Percentiles rank a stretch among this genome's conserved stretches.
Evolutionary conservation across 495 filamentous ascomycete species (phyloP).

Genomic region (Oidiodendron maius): DNA sequence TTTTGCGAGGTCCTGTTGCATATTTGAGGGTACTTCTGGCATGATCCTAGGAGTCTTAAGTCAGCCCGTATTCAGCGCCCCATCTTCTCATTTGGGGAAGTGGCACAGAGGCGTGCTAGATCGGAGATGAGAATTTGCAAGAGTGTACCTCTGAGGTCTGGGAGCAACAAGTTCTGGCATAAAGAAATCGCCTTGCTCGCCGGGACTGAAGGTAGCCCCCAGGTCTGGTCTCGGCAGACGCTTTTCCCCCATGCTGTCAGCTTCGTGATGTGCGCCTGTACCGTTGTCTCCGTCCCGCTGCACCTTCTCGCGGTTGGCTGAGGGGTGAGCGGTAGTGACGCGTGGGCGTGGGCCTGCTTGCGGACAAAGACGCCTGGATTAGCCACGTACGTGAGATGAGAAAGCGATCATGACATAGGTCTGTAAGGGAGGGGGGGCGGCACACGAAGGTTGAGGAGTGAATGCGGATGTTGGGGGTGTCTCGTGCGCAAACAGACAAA

Average conservation of each 20-base stretch:
- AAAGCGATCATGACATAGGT: background rate
- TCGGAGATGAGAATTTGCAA: too few species aligned
- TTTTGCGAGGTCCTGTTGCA: constrained; percentile 85
- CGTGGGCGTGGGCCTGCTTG: background rate
- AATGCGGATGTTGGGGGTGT: too few species aligned
- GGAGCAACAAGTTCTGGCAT: constrained; percentile 72
- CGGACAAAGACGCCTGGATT: background rate
- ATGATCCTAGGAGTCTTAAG: constrained; percentile 40
- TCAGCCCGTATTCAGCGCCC: background rate
- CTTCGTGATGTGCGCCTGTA: background rate
- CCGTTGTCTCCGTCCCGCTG: too few species aligned
- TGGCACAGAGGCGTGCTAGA: too few species aligned
- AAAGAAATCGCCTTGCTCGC: constrained; percentile 83
- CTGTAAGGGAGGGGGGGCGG: too few species aligned
- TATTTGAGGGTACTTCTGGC: constrained; percentile 62
- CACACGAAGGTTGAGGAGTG: too few species aligned
- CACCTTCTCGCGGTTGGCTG: too few species aligned
- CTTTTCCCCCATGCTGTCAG: background rate
- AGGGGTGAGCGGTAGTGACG: background rate
- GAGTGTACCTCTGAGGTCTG: constrained; percentile 84
- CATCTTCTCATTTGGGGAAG: background rate
- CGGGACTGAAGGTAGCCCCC: constrained; percentile 86
- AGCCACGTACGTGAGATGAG: background rate
- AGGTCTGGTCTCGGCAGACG: constrained; percentile 21
- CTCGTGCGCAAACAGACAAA: too few species aligned